Base-by-base conservation (phyloP, 768 basidiomycete genomes). In the Amanita pallidorosea region DNA sequence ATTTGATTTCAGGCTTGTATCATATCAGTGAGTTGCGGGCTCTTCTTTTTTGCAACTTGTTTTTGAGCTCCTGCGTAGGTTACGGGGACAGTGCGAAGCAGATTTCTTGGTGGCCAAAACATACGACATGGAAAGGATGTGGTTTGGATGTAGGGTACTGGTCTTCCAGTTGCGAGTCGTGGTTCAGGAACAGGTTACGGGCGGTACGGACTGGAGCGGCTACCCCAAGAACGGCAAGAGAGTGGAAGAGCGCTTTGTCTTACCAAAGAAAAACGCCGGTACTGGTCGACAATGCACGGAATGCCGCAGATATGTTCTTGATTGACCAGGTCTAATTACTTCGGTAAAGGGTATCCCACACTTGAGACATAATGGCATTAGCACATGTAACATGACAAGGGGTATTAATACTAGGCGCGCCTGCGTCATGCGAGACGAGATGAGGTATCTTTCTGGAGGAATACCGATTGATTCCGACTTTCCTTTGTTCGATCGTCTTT, bases 401-500 rank as follows among this genome's bases (percentile, higher is more conserved):
- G 38, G 18, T 42, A 49, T 49, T 22, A 34, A 29, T 42, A 37
- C 17, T 42, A 22, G 27, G 25, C 23, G 27, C 3, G 49, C 29
- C 13, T 22, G 49, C 22, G 33, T 41, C 40, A 51, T 15, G 13
- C 50, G n/a, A 51, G 42, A 44, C 20, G 42, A 12, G 42, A n/a
- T n/a, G 50, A 18, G 15, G 50, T 27, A 51, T 51, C 50, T 18
- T 37, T 42, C 20, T 34, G 29, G 20, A 17, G n/a, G 42, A 51
- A 51, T 9, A 51, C 37, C 13, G 50, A 51, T 45, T 34, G 42
- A 27, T 25, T 27, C 23, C 37, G 42, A 25, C 29, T 35, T 3
- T 45, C 50, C 22, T 51, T 43, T 35, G 20, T 27, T 41, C 93
- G 83, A 22, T 92, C 88, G 63, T 96, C 93, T 65, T 87, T 91